Evolutionary conservation across 2,329 filamentous ascomycete genomes (phyloP).

Genomic region (Arthrobotrys pseudoclavata): DNA sequence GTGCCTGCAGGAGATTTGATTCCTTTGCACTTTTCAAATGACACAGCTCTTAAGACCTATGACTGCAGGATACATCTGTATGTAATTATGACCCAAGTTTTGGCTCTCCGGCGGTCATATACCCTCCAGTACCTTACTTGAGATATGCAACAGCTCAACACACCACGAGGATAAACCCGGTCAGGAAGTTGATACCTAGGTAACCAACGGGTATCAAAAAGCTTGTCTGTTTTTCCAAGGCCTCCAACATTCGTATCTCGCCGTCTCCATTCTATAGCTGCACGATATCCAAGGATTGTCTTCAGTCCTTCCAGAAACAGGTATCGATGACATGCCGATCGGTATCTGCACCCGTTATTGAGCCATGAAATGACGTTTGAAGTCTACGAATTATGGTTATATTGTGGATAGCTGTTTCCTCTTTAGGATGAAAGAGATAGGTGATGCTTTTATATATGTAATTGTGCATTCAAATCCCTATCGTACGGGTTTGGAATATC

Average conservation of each 20-base stretch:
- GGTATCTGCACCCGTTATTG: background rate
- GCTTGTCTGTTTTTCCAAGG: slow-evolving; percentile 49
- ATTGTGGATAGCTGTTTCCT: background rate
- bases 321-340: slow-evolving; percentile 4
- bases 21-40: background rate
- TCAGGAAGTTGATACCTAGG: slow-evolving; percentile 47
- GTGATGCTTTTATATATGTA: too few relatives aligned
- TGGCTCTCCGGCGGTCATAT: slow-evolving; percentile 1
- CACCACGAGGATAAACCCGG: slow-evolving; percentile 39
- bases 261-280: slow-evolving; percentile 38
- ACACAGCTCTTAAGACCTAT: background rate
- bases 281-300: slow-evolving; percentile 42
- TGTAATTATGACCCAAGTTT: slow-evolving; percentile 24
- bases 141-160: slow-evolving; percentile 28
- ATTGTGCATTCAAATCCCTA: too few relatives aligned
- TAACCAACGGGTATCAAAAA: slow-evolving; percentile 32
- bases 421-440: background rate
- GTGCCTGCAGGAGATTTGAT: too few relatives aligned
- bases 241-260: slow-evolving; percentile 39
- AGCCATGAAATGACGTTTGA: background rate
- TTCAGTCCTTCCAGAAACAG: slow-evolving; percentile 54
- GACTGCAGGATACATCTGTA: background rate
- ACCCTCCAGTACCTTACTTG: background rate
- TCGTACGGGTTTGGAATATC: too few relatives aligned
- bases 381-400: background rate